These are phyloP conservation scores for Hypoxylon sp. DNA, from an alignment of 2,329 filamentous ascomycete genomes.

Conservation along the genomic window DNA sequence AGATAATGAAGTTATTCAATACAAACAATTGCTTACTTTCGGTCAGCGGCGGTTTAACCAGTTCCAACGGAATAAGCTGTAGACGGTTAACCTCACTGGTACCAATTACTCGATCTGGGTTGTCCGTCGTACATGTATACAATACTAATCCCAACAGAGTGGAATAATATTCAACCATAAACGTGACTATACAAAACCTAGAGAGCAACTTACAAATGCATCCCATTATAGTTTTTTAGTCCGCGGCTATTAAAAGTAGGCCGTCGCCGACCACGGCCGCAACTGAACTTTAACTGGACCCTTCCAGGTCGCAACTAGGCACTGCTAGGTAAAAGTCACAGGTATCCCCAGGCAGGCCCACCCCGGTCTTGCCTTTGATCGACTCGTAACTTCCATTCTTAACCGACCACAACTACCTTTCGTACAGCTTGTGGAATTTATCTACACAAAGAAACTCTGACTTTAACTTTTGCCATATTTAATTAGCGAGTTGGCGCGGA, in stretches of 20 bases:
- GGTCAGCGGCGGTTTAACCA: neutral
- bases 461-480: slow-evolving; percentile 1
- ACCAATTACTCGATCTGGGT: neutral
- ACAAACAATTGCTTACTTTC: neutral
- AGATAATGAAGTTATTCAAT: neutral
- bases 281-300: slow-evolving; percentile 34
- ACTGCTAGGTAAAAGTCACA: slow-evolving; percentile 24
- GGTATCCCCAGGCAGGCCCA: slow-evolving; percentile 32
- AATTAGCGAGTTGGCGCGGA: neutral
- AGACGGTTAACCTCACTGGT: neutral
- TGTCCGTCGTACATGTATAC: slow-evolving; percentile 5
- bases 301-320: slow-evolving; percentile 26
- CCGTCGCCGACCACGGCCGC: slow-evolving; percentile 37
- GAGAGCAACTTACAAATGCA: slow-evolving; percentile 22
- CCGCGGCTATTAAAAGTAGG: slow-evolving; percentile 27
- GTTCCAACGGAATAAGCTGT: neutral
- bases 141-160: neutral
- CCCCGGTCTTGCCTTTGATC: slow-evolving; percentile 32
- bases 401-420: slow-evolving; percentile 19
- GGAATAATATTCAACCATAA: slow-evolving; percentile 15
- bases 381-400: slow-evolving; percentile 25
- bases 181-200: slow-evolving; percentile 9
- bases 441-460: slow-evolving; percentile 20
- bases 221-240: neutral
- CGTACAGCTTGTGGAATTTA: neutral